These are phyloP conservation scores for Chytridium lagenaria DNA, from an alignment of 371 early-diverging fungal genomes.

Conservation along the genomic window DNA sequence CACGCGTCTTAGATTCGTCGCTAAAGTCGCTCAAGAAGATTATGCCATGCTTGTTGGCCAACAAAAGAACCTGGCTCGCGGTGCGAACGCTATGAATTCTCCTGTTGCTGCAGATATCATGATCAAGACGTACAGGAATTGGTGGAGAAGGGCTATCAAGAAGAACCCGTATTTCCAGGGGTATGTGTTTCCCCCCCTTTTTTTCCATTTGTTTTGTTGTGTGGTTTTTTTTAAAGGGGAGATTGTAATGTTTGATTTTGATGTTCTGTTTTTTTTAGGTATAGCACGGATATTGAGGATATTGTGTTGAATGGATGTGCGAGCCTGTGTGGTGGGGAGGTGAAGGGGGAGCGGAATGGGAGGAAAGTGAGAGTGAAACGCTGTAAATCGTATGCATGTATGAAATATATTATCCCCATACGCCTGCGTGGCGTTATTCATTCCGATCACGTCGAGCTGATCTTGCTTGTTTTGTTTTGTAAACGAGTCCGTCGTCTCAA, in stretches of 20 bases:
- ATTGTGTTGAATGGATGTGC: constrained; percentile 33
- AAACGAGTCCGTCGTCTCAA: too few species aligned
- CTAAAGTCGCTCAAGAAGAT: constrained; percentile 40
- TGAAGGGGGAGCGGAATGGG: not conserved
- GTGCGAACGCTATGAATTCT: constrained; percentile 46
- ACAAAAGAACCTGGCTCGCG: constrained; percentile 40
- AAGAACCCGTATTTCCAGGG: constrained; percentile 31
- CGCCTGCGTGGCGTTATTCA: too few species aligned
- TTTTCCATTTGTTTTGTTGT: constrained; percentile 5
- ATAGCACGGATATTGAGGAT: constrained; percentile 40
- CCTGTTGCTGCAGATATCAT: constrained; percentile 43
- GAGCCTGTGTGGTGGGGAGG: not conserved
- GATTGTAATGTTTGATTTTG: not conserved
- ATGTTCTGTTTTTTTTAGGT: constrained; percentile 8
- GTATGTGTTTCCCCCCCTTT: not conserved
- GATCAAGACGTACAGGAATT: constrained; percentile 43
- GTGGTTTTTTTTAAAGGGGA: not conserved
- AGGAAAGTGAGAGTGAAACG: not conserved
- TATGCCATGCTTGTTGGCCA: constrained; percentile 43
- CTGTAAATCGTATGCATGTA: too few species aligned
- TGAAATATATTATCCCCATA: too few species aligned
- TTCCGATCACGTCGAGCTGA: too few species aligned
- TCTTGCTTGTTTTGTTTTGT: too few species aligned
- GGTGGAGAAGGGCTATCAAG: constrained; percentile 43
- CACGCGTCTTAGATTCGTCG: constrained; percentile 3